Evolutionary conservation across 2,329 filamentous ascomycete genomes (phyloP).

Genomic region (Penicillium sp.): DNA sequence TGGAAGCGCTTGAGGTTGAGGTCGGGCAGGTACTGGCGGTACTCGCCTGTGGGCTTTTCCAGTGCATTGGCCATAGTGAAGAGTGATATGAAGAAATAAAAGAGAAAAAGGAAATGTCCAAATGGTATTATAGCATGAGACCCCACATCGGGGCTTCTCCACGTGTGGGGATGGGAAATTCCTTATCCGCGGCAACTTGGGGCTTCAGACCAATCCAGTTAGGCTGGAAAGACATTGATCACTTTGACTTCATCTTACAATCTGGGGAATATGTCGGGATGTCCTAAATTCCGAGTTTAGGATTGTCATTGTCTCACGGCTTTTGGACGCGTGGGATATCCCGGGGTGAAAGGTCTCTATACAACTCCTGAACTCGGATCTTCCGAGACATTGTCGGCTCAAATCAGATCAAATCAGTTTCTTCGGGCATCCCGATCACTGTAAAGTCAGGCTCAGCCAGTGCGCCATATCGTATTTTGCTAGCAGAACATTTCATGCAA

Average conservation of each 20-base stretch:
- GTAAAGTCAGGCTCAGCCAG: no score
- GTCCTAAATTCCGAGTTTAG: not conserved
- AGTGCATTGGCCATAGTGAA: conserved; percentile 4
- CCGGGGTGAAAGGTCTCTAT: no score
- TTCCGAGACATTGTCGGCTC: no score
- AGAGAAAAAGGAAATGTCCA: not conserved
- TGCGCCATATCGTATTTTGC: no score
- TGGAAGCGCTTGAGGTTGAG: conserved; percentile 61
- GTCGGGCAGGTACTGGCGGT: conserved; percentile 62
- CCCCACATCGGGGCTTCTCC: conserved; percentile 22
- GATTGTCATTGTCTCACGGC: not conserved
- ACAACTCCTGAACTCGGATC: no score
- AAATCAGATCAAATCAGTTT: no score
- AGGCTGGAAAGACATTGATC: conserved; percentile 12
- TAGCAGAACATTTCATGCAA: no score
- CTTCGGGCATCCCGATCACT: no score
- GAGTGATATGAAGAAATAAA: not conserved
- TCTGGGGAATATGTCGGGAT: not conserved
- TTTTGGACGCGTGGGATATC: no score
- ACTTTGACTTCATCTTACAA: not conserved
- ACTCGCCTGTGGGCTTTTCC: conserved; percentile 38
- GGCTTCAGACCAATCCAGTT: conserved; percentile 2
- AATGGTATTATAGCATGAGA: conserved; percentile 15
- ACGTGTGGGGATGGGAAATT: conserved; percentile 24
- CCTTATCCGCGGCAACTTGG: conserved; percentile 14